Evolutionary conservation across 768 basidiomycete genomes (phyloP).

Genomic region (Boletus tylopilopsis): DNA sequence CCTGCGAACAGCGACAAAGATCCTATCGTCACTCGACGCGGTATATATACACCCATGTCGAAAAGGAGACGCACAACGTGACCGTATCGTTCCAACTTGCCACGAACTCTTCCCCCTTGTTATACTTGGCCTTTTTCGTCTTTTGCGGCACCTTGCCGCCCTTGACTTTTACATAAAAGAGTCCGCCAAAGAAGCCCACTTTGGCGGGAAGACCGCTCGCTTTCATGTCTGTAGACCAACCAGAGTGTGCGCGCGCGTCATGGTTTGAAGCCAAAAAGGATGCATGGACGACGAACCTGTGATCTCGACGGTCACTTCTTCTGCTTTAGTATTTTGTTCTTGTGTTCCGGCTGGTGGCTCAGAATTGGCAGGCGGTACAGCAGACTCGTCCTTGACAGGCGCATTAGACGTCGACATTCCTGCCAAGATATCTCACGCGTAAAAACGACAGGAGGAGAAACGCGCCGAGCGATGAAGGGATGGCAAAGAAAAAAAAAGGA

Average conservation of each 20-base stretch:
- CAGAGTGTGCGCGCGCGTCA: neutral
- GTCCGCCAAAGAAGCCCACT: constrained; percentile 27
- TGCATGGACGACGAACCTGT: constrained; percentile 13
- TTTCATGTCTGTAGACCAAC: constrained; percentile 26
- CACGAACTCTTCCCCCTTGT: constrained; percentile 26
- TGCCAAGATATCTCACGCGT: neutral
- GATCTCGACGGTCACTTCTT: constrained; percentile 27
- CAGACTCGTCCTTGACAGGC: neutral
- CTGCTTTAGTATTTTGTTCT: constrained; percentile 2
- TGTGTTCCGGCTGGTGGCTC: neutral
- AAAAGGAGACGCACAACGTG: constrained; percentile 22
- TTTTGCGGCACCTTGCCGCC: constrained; percentile 25
- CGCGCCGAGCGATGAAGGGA: neutral
- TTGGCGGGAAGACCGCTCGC: constrained; percentile 33
- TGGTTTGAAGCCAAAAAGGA: too few species aligned
- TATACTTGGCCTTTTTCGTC: constrained; percentile 27
- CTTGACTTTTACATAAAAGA: constrained; percentile 29
- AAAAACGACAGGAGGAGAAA: neutral
- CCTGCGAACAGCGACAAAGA: constrained; percentile 8
- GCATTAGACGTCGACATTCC: constrained; percentile 14
- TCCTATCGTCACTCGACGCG: neutral
- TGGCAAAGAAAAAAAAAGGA: neutral
- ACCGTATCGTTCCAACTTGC: constrained; percentile 27
- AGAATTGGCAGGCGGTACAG: neutral
- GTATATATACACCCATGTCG: neutral